phyloP scores from a whole-genome alignment of 306 rosid genomes.

The Prosopis cineraria region DNA sequence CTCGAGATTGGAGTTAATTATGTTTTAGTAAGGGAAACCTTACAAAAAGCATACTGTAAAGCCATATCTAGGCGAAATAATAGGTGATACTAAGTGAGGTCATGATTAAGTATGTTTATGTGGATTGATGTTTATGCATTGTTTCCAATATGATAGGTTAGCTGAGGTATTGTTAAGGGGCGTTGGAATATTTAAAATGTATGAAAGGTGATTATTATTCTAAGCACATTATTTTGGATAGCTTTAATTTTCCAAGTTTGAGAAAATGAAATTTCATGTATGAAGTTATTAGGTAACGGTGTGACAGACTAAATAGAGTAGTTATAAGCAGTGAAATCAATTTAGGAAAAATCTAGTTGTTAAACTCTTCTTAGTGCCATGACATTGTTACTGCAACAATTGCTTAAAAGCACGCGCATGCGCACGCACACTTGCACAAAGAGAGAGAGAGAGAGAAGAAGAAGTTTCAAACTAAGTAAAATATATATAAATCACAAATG shows the following conservation, averaged over 20 bases:
- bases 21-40: too few relatives aligned
- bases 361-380: too few relatives aligned
- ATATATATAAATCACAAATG: too few relatives aligned
- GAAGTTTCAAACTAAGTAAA: too few relatives aligned
- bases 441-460: too few relatives aligned
- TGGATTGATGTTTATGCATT: neutral
- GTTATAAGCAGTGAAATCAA: neutral
- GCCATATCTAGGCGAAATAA: conserved; percentile 11
- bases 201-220: neutral
- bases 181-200: neutral
- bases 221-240: neutral
- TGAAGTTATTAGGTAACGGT: neutral
- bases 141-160: neutral
- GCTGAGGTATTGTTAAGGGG: neutral
- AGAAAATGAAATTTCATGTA: neutral
- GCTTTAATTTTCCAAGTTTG: neutral
- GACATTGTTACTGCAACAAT: too few relatives aligned
- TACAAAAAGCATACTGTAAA: conserved; percentile 7
- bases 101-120: neutral
- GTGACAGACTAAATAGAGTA: neutral
- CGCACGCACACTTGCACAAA: too few relatives aligned
- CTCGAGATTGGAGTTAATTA: too few relatives aligned
- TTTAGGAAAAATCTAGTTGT: neutral
- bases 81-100: neutral
- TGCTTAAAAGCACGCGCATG: too few relatives aligned